Evolutionary conservation across 345 rosid species (phyloP).

Genomic region (Murraya paniculata): DNA sequence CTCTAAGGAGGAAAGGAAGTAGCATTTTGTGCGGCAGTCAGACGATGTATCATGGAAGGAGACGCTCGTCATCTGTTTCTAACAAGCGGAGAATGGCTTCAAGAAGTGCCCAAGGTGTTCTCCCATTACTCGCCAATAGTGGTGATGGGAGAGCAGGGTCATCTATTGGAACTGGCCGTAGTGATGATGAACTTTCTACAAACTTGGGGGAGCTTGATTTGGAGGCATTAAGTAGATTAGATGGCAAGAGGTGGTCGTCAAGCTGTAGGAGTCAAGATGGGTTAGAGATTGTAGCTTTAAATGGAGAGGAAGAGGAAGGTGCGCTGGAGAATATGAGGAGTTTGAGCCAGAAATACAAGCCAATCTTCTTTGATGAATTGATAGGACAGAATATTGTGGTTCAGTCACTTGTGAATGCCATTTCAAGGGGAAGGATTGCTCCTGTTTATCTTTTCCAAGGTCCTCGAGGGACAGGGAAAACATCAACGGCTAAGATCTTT

Average conservation of each 20-base stretch:
- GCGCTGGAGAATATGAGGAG: slow-evolving; percentile 58
- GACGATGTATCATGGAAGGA: slow-evolving; percentile 50
- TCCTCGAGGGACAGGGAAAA: slow-evolving; percentile 93
- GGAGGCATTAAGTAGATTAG: slow-evolving; percentile 98
- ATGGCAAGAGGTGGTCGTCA: slow-evolving; percentile 92
- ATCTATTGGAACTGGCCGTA: slow-evolving; percentile 62
- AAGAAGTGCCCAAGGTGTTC: slow-evolving; percentile 67
- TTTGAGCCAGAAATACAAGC: slow-evolving; percentile 87
- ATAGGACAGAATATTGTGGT: slow-evolving; percentile 91
- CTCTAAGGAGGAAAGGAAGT: slow-evolving; percentile 80
- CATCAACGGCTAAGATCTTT: slow-evolving; percentile 86
- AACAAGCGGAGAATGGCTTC: slow-evolving; percentile 50
- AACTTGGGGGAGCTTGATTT: slow-evolving; percentile 88
- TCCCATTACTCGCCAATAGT: slow-evolving; percentile 70
- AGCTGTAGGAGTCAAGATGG: slow-evolving; percentile 92
- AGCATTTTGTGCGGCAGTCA: slow-evolving; percentile 77
- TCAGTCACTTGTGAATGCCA: slow-evolving; percentile 74
- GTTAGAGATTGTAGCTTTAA: slow-evolving; percentile 53
- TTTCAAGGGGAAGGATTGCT: slow-evolving; percentile 74
- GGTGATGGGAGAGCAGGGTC: slow-evolving; percentile 73
- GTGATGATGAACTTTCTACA: slow-evolving; percentile 93
- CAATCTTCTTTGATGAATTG: slow-evolving; percentile 75
- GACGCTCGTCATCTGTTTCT: slow-evolving; percentile 43
- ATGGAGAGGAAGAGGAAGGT: slow-evolving; percentile 67
- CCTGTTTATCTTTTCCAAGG: slow-evolving; percentile 96